phyloP scores from a whole-genome alignment of 1,139 yeast genomes.

The Magnusiomyces suaveolens region DNA sequence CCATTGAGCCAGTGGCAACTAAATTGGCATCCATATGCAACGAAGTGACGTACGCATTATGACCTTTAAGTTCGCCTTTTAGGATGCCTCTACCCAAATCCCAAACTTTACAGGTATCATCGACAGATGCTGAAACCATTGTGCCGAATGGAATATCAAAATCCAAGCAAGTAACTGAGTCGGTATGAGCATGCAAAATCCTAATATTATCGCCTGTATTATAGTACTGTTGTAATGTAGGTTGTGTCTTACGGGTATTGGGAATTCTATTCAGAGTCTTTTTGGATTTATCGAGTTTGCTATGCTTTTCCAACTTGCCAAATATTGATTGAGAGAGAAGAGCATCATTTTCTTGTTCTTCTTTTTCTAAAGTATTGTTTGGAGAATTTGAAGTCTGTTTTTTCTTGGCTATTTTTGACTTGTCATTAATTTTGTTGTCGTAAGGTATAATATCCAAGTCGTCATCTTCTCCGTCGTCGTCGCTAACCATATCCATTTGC shows the following conservation, averaged over 20 bases:
- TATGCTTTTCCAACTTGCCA: slow-evolving; percentile 29
- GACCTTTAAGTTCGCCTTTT: slow-evolving; percentile 28
- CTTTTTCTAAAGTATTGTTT: neutral
- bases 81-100: slow-evolving; percentile 48
- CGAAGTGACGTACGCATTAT: slow-evolving; percentile 45
- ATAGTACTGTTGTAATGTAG: slow-evolving; percentile 53
- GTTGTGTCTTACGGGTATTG: slow-evolving; percentile 36
- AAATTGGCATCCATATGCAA: slow-evolving; percentile 46
- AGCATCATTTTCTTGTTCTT: neutral
- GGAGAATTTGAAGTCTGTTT: neutral
- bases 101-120: slow-evolving; percentile 80
- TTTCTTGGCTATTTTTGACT: neutral
- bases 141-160: slow-evolving; percentile 65
- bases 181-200: slow-evolving; percentile 46
- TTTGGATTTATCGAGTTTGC: slow-evolving; percentile 4
- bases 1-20: slow-evolving; percentile 54
- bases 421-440: neutral
- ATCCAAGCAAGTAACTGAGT: slow-evolving; percentile 45
- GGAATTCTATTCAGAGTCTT: neutral
- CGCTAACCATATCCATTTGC: slow-evolving; percentile 27
- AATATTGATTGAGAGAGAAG: slow-evolving; percentile 35
- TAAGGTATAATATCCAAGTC: too few species aligned
- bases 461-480: slow-evolving; percentile 15
- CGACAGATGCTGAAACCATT: slow-evolving; percentile 68
- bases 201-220: slow-evolving; percentile 48